Evolutionary conservation across 169 alveolate genomes (phyloP).

Genomic region (Plasmodium billcollinsi): DNA sequence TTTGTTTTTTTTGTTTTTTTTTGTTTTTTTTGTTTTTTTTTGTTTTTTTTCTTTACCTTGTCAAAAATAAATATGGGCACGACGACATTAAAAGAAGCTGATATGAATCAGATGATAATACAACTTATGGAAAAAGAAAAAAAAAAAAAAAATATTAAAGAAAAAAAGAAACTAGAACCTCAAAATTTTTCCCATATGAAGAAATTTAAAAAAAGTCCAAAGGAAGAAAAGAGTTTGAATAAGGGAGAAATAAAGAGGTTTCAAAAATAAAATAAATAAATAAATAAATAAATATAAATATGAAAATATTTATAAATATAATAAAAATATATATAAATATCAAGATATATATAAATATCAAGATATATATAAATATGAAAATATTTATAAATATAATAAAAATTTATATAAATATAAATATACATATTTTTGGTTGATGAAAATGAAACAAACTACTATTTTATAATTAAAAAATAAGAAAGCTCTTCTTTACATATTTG

Average conservation of each 20-base stretch:
- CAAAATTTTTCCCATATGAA: background rate
- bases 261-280: conserved; percentile 2
- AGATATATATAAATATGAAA: no score
- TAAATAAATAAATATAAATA: no score
- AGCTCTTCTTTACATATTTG: no score
- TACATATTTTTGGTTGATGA: background rate
- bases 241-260: conserved; percentile 54
- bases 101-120: conserved; percentile 41
- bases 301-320: no score
- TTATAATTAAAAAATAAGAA: no score
- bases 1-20: background rate
- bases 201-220: conserved; percentile 9
- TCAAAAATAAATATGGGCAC: conserved; percentile 19
- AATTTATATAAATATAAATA: background rate
- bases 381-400: no score
- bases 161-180: conserved; percentile 3
- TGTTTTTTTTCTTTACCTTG: background rate
- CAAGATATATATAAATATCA: background rate
- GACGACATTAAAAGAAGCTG: conserved; percentile 26
- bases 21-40: background rate
- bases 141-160: background rate
- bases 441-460: no score
- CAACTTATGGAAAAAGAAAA: conserved; percentile 32
- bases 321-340: background rate
- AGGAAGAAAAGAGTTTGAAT: background rate